Conservation (phyloP, 441 rosid genomes). For the Gossypium gossypioides region DNA sequence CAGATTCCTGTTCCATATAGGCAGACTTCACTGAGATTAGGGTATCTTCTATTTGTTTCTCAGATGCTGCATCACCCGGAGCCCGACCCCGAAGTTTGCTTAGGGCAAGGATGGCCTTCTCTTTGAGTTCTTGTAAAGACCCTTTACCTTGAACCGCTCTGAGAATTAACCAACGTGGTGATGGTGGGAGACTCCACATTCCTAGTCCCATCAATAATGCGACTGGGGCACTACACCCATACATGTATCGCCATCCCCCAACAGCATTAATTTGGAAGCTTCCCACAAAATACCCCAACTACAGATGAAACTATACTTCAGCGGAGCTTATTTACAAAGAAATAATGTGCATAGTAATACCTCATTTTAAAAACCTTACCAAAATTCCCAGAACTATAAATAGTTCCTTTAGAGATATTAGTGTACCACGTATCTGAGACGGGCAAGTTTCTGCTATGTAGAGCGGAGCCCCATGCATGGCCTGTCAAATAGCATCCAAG, state of each 20-base stretch:
- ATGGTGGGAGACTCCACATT: conserved; percentile 83
- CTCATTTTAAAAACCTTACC: conserved; percentile 36
- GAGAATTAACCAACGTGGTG: conserved; percentile 95
- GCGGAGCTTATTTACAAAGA: conserved; percentile 5
- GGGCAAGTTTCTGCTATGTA: conserved; percentile 98
- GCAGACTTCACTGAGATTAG: conserved; percentile 57
- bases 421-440: conserved; percentile 90
- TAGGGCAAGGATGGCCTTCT: conserved; percentile 61
- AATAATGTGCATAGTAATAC: not conserved
- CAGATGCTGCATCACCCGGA: conserved; percentile 55
- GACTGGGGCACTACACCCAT: conserved; percentile 53
- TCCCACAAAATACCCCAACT: conserved; percentile 87
- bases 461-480: conserved; percentile 98
- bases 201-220: conserved; percentile 82
- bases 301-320: conserved; percentile 13
- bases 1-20: conserved; percentile 48
- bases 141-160: conserved; percentile 83
- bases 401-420: conserved; percentile 79
- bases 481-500: conserved; percentile 36
- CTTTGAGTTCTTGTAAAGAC: conserved; percentile 59
- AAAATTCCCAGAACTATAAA: conserved; percentile 89
- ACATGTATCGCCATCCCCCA: conserved; percentile 98
- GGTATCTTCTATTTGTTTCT: conserved; percentile 65
- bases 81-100: conserved; percentile 79
- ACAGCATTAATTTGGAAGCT: conserved; percentile 65